Evolutionary conservation across 768 basidiomycete species (phyloP).

Genomic region (Mycena alexandri): DNA sequence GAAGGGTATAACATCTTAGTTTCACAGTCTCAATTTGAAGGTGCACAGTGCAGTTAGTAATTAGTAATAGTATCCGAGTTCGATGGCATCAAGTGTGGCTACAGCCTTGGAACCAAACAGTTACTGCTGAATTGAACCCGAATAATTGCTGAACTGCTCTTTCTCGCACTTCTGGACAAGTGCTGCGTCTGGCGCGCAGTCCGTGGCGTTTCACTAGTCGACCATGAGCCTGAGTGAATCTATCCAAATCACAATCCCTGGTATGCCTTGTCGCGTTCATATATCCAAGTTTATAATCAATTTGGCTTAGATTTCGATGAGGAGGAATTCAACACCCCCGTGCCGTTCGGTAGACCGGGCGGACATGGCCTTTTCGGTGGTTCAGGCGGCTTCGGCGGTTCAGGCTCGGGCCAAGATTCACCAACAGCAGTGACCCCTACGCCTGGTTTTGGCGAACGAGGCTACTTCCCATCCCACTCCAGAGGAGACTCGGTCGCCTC

Average conservation of each 20-base stretch:
- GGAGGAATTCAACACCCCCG: constrained; percentile 73
- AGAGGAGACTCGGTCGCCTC: constrained; percentile 86
- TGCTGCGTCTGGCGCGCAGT: constrained; percentile 28
- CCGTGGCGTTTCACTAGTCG: neutral
- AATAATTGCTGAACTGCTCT: too few relatives aligned
- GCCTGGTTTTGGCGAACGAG: constrained; percentile 58
- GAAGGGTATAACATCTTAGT: too few relatives aligned
- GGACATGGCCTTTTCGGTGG: constrained; percentile 49
- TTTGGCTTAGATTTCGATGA: constrained; percentile 77
- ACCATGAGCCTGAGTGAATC: constrained; percentile 49
- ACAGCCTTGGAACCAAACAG: neutral
- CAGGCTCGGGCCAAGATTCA: constrained; percentile 70
- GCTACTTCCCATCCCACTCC: constrained; percentile 75
- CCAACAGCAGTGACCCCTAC: constrained; percentile 71
- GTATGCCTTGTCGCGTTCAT: constrained; percentile 44
- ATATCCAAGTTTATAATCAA: neutral
- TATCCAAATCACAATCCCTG: constrained; percentile 77
- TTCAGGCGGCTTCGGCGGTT: constrained; percentile 39
- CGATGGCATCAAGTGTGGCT: neutral
- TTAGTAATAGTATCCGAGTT: too few relatives aligned
- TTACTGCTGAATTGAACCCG: too few relatives aligned
- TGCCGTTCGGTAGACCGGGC: constrained; percentile 77
- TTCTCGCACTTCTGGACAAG: constrained; percentile 37
- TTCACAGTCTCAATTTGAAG: too few relatives aligned
- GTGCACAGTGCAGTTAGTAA: too few relatives aligned